Percentiles rank a stretch among this genome's conserved stretches.
These are phyloP conservation scores for Cystobasidium sp. DNA, from an alignment of 1,284 basidiomycete genomes.

Conservation along the genomic window DNA sequence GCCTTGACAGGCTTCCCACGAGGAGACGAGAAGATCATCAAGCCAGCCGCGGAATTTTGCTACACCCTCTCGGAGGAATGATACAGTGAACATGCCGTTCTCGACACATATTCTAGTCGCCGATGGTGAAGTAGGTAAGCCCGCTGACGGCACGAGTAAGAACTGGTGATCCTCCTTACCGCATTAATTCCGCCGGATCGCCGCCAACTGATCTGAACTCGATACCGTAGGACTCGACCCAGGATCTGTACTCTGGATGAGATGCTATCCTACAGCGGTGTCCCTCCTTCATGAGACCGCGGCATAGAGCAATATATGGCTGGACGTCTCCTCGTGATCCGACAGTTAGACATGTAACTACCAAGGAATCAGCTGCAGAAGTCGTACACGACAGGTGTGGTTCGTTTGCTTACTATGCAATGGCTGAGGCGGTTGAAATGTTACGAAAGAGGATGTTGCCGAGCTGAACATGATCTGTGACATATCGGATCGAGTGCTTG, in stretches of 20 bases:
- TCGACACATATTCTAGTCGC: constrained; percentile 73
- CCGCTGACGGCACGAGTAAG: background rate
- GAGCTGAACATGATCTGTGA: constrained; percentile 92
- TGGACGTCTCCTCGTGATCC: constrained; percentile 67
- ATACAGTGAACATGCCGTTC: constrained; percentile 93
- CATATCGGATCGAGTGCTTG: constrained; percentile 63
- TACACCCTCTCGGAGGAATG: constrained; percentile 87
- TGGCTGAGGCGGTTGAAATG: constrained; percentile 83
- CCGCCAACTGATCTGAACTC: constrained; percentile 92
- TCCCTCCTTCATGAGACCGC: constrained; percentile 87
- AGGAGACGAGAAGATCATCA: constrained; percentile 88
- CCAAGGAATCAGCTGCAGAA: background rate
- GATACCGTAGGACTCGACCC: constrained; percentile 89
- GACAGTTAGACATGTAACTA: constrained; percentile 89
- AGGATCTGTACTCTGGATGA: constrained; percentile 89
- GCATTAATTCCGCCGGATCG: constrained; percentile 86
- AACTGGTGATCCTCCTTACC: constrained; percentile 51
- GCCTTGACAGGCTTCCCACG: constrained; percentile 93
- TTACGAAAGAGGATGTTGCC: constrained; percentile 87
- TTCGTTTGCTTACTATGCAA: constrained; percentile 60
- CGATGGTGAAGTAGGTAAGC: background rate
- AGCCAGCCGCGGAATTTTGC: constrained; percentile 75
- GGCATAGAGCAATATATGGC: constrained; percentile 82
- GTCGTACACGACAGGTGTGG: background rate
- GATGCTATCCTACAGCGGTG: constrained; percentile 85